These are phyloP conservation scores for Somion occarium DNA, from an alignment of 1,284 basidiomycete species.

Conservation along the genomic window DNA sequence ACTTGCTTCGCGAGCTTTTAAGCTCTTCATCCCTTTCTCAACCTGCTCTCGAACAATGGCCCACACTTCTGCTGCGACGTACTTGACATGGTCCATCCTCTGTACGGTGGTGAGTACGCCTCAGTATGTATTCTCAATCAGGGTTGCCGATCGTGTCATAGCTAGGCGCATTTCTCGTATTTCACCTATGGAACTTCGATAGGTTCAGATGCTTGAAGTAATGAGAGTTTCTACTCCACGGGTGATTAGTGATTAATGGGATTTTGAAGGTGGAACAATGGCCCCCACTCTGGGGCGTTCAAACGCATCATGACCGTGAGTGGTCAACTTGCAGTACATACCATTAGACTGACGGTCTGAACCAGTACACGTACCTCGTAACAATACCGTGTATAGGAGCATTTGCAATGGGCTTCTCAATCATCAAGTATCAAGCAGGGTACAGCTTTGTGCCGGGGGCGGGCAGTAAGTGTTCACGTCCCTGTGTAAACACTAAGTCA, in stretches of 20 bases:
- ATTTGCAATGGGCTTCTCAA: constrained; percentile 58
- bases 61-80: constrained; percentile 55
- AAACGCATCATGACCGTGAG: constrained; percentile 77
- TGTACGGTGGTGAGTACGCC: constrained; percentile 39
- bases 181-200: constrained; percentile 76
- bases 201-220: constrained; percentile 67
- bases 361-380: constrained; percentile 67
- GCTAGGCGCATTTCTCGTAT: constrained; percentile 60
- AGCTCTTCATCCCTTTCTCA: background rate
- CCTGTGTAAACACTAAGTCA: background rate
- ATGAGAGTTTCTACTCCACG: too few relatives aligned
- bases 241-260: background rate
- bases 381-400: constrained; percentile 54
- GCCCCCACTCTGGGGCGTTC: constrained; percentile 62
- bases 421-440: constrained; percentile 70
- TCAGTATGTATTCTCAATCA: background rate
- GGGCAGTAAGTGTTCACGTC: constrained; percentile 42
- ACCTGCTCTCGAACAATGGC: constrained; percentile 29
- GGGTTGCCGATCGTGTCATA: constrained; percentile 20
- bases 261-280: constrained; percentile 59
- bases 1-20: background rate
- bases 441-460: constrained; percentile 38
- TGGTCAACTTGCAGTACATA: constrained; percentile 7
- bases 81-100: constrained; percentile 59
- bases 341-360: background rate